Conservation (phyloP, 345 rosid genomes). For the Brassica rapa region DNA sequence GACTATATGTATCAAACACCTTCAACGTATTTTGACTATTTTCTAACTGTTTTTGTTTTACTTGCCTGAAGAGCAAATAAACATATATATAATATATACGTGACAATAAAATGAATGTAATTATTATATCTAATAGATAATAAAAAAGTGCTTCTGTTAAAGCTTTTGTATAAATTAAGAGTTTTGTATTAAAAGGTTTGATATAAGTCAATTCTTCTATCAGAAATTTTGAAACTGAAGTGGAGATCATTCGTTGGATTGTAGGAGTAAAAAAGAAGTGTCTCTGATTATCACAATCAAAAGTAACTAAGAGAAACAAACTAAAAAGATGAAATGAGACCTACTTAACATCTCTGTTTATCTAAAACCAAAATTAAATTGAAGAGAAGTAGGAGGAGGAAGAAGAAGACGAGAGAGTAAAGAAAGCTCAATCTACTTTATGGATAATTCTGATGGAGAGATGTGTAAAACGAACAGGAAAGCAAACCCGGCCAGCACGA, state of each 20-base stretch:
- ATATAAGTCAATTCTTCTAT: neutral
- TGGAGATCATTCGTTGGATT: neutral
- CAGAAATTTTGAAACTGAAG: neutral
- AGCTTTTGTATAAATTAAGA: conserved; percentile 6
- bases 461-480: conserved; percentile 23
- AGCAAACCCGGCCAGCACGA: conserved; percentile 15
- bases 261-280: neutral
- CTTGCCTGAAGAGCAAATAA: conserved; percentile 22
- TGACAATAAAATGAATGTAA: conserved; percentile 16
- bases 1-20: no score
- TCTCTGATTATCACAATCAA: conserved; percentile 32
- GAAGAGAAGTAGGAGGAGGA: conserved; percentile 7
- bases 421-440: conserved; percentile 40
- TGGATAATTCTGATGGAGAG: conserved; percentile 30
- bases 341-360: conserved; percentile 36
- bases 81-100: neutral
- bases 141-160: conserved; percentile 11
- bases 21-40: conserved; percentile 7
- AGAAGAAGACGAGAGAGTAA: conserved; percentile 21
- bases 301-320: conserved; percentile 29
- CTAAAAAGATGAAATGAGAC: conserved; percentile 32
- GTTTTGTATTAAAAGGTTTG: neutral
- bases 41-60: conserved; percentile 26
- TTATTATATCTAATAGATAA: conserved; percentile 9
- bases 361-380: conserved; percentile 37